Conservation (phyloP, 768 basidiomycete genomes). For the Hypsizygus marmoreus region DNA sequence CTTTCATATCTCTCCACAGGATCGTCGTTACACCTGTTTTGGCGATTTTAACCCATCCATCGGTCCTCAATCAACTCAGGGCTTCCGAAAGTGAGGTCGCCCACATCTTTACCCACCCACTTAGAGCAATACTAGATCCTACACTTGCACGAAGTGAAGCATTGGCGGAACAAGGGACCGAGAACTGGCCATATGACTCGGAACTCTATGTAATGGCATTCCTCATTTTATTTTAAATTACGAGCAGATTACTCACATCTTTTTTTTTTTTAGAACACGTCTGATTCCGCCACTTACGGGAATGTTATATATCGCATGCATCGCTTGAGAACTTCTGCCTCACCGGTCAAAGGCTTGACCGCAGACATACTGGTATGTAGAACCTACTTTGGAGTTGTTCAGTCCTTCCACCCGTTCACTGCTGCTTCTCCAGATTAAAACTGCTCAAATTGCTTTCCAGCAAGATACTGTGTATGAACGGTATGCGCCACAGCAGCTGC, state of each 20-base stretch:
- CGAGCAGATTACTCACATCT: not conserved
- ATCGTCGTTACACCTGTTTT: slow-evolving; percentile 82
- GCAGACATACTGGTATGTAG: slow-evolving; percentile 73
- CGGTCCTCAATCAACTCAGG: slow-evolving; percentile 51
- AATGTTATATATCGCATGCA: slow-evolving; percentile 75
- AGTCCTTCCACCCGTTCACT: not conserved
- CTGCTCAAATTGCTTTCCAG: slow-evolving; percentile 68
- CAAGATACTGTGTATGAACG: slow-evolving; percentile 51
- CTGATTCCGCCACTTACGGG: slow-evolving; percentile 54
- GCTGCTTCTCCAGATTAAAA: slow-evolving; percentile 51
- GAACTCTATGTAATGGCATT: slow-evolving; percentile 58
- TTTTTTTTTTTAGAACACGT: slow-evolving; percentile 49
- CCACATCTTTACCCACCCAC: slow-evolving; percentile 76
- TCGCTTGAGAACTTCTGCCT: slow-evolving; percentile 75
- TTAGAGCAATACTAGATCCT: slow-evolving; percentile 73
- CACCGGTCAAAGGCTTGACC: slow-evolving; percentile 84
- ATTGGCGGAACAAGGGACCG: slow-evolving; percentile 59
- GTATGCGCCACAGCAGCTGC: slow-evolving; percentile 56
- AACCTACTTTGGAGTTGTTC: no score
- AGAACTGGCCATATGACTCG: slow-evolving; percentile 80
- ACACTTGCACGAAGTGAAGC: slow-evolving; percentile 42
- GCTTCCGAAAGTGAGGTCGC: slow-evolving; percentile 73
- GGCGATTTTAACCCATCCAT: slow-evolving; percentile 59
- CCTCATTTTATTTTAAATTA: not conserved
- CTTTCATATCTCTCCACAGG: slow-evolving; percentile 66